Evolutionary conservation across 2,329 filamentous ascomycete genomes (phyloP).

Genomic region (Pseudogymnoascus sp.): DNA sequence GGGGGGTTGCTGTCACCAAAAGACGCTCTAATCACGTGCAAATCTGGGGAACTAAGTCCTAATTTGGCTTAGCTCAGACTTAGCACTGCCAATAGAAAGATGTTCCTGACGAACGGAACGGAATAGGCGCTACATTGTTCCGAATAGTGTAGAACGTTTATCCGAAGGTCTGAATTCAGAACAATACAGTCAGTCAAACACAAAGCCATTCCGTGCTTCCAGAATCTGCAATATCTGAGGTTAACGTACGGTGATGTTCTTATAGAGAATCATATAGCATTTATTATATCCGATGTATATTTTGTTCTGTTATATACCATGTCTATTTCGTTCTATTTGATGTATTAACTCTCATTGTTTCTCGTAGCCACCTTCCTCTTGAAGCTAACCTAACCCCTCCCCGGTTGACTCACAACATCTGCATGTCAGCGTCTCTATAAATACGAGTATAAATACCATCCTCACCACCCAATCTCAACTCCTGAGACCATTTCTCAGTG

Average conservation of each 20-base stretch:
- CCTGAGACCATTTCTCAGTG: background rate
- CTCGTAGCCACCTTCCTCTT: background rate
- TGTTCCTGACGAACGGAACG: background rate
- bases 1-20: slow-evolving; percentile 4
- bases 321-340: background rate
- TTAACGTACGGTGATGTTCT: background rate
- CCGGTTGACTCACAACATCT: background rate
- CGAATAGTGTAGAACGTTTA: background rate
- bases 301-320: background rate
- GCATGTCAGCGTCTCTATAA: background rate
- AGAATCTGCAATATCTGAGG: background rate
- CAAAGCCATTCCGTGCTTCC: background rate
- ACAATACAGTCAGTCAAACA: background rate
- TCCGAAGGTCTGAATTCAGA: background rate
- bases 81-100: background rate
- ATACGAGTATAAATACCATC: background rate
- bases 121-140: slow-evolving; percentile 6
- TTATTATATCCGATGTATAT: background rate
- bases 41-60: background rate
- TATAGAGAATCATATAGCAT: background rate
- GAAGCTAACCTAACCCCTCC: background rate
- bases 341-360: background rate
- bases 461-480: background rate
- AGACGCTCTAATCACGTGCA: background rate
- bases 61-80: background rate